Evolutionary conservation across 305 asterid species (phyloP).

Genomic region (Rubia peregrina): DNA sequence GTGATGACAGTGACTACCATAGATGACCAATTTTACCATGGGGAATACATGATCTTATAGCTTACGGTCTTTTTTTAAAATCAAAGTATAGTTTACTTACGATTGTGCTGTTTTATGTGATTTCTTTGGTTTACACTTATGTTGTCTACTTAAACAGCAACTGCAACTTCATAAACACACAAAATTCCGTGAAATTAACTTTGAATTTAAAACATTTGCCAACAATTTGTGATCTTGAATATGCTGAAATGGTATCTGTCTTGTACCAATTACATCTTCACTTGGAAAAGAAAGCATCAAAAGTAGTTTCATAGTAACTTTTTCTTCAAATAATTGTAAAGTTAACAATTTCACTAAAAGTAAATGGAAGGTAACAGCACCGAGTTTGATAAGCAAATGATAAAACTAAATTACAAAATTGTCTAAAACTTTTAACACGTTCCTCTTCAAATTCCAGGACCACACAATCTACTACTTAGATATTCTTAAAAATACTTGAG

Average conservation of each 20-base stretch:
- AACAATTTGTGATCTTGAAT: too few relatives aligned
- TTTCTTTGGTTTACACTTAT: not conserved
- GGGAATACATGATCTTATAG: not conserved
- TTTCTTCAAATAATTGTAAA: too few relatives aligned
- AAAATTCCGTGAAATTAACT: too few relatives aligned
- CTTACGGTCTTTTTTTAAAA: not conserved
- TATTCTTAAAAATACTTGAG: not conserved
- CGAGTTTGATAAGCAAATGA: not conserved
- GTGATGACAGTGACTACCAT: not conserved
- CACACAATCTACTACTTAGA: not conserved
- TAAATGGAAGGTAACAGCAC: too few relatives aligned
- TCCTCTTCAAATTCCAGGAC: not conserved
- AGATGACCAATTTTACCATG: not conserved
- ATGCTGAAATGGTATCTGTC: too few relatives aligned
- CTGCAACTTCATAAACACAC: not conserved
- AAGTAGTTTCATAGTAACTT: not conserved
- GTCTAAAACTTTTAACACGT: not conserved
- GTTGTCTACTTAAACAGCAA: not conserved
- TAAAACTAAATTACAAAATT: not conserved
- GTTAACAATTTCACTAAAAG: too few relatives aligned
- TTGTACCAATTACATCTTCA: too few relatives aligned
- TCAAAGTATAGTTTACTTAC: not conserved
- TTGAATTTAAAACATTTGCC: not conserved
- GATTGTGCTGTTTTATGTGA: not conserved
- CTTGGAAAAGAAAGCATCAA: too few relatives aligned